Percentiles rank a stretch among this genome's conserved stretches.
Conservation (phyloP, 768 basidiomycete species). For the Amanita polypyramis region DNA sequence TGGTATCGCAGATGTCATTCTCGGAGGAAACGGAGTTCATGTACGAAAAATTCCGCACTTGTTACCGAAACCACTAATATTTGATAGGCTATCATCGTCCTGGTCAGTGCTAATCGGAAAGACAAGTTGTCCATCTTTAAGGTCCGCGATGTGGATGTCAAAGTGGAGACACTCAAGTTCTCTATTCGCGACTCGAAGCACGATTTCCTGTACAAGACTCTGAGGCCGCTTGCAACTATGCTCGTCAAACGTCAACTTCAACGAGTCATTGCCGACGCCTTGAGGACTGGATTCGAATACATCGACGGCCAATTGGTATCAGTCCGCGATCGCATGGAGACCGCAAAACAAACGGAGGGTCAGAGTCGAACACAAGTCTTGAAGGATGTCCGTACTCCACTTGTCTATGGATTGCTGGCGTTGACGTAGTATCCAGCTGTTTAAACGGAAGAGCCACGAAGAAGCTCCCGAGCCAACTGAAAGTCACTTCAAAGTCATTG, state of each 20-base stretch:
- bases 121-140: constrained; percentile 66
- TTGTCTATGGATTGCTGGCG: not conserved
- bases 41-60: constrained; percentile 24
- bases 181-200: constrained; percentile 88
- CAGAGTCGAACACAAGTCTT: constrained; percentile 36
- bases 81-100: constrained; percentile 43
- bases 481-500: constrained; percentile 63
- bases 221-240: constrained; percentile 69
- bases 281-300: constrained; percentile 77
- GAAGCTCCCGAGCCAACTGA: constrained; percentile 15
- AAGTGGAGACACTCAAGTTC: constrained; percentile 83
- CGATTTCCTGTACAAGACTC: constrained; percentile 77
- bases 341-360: constrained; percentile 32
- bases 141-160: constrained; percentile 62
- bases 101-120: constrained; percentile 42
- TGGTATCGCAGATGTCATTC: constrained; percentile 75
- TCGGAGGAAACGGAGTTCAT: constrained; percentile 76
- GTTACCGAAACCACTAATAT: not conserved
- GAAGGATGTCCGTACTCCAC: constrained; percentile 36
- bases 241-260: constrained; percentile 70
- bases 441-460: constrained; percentile 43
- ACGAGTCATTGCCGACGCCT: constrained; percentile 48
- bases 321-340: constrained; percentile 74
- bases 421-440: constrained; percentile 28
- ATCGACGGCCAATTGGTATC: constrained; percentile 81